Conservation (phyloP, 1,139 yeast genomes). For the Sugiyamaella grinbergsii region DNA sequence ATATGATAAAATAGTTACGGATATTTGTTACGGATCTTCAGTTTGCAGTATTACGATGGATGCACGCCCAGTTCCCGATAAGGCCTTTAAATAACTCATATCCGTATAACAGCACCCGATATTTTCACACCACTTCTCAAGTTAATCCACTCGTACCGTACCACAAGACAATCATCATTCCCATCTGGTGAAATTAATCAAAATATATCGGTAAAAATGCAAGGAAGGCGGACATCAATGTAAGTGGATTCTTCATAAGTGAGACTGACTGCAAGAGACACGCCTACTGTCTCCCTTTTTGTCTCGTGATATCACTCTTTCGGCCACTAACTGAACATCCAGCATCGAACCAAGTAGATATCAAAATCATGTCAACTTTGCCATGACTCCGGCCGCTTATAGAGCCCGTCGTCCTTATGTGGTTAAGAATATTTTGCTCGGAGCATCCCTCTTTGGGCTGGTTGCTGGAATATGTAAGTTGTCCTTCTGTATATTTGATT, state of each 20-base stretch:
- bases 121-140: no score
- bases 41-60: no score
- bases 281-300: no score
- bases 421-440: conserved; percentile 68
- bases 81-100: no score
- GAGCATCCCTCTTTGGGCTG: conserved; percentile 59
- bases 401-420: conserved; percentile 88
- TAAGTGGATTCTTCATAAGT: no score
- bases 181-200: conserved; percentile 3
- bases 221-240: conserved; percentile 12
- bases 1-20: no score
- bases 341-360: conserved; percentile 49
- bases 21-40: no score
- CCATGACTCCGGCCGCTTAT: conserved; percentile 91
- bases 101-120: no score
- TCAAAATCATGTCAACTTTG: conserved; percentile 75
- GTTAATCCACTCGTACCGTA: no score
- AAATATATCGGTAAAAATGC: conserved; percentile 5
- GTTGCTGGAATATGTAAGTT: conserved; percentile 68
- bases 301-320: background rate
- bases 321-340: conserved; percentile 7
- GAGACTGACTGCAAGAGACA: no score
- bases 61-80: no score
- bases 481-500: conserved; percentile 19
- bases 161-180: no score